phyloP scores from a whole-genome alignment of 306 rosid genomes.

The Aeschynomene evenia region DNA sequence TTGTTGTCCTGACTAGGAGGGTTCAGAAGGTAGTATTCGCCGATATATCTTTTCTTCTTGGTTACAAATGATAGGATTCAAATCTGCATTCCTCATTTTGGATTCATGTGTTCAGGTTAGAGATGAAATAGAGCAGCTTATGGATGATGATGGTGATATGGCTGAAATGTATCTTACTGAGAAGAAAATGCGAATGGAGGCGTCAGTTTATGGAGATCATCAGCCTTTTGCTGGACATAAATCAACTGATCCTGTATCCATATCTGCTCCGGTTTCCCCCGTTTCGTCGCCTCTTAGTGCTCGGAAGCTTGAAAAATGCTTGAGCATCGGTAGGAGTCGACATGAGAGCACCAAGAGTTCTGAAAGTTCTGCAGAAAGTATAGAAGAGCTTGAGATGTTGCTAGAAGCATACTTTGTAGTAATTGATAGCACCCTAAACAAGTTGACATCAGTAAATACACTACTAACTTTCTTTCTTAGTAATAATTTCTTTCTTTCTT shows the following conservation, averaged over 20 bases:
- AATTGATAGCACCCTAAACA: constrained; percentile 93
- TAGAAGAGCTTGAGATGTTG: constrained; percentile 99
- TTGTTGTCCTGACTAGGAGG: constrained; percentile 92
- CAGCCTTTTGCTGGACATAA: constrained; percentile 75
- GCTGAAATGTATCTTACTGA: constrained; percentile 98
- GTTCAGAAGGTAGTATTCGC: constrained; percentile 81
- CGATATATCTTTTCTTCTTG: constrained; percentile 26
- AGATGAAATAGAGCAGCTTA: constrained; percentile 99
- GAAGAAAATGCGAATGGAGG: constrained; percentile 89
- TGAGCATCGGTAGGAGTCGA: constrained; percentile 94
- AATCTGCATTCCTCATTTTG: constrained; percentile 15
- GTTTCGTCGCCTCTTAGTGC: constrained; percentile 87
- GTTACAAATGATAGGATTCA: constrained; percentile 7
- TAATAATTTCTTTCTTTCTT: too few species aligned
- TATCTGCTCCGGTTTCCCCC: constrained; percentile 98
- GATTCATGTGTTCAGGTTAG: constrained; percentile 68
- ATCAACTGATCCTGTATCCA: constrained; percentile 70
- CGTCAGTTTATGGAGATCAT: constrained; percentile 78
- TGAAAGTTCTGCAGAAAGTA: constrained; percentile 75
- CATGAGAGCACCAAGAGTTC: constrained; percentile 88
- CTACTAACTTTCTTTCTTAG: constrained; percentile 16
- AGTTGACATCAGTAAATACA: constrained; percentile 80
- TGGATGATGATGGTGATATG: constrained; percentile 99
- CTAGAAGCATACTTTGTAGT: constrained; percentile 98
- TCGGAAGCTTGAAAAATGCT: constrained; percentile 77